Evolutionary conservation across 1,284 basidiomycete species (phyloP), one percentile per base, ranked within the genome.

Genomic region (Tylopilus orsonianus): DNA sequence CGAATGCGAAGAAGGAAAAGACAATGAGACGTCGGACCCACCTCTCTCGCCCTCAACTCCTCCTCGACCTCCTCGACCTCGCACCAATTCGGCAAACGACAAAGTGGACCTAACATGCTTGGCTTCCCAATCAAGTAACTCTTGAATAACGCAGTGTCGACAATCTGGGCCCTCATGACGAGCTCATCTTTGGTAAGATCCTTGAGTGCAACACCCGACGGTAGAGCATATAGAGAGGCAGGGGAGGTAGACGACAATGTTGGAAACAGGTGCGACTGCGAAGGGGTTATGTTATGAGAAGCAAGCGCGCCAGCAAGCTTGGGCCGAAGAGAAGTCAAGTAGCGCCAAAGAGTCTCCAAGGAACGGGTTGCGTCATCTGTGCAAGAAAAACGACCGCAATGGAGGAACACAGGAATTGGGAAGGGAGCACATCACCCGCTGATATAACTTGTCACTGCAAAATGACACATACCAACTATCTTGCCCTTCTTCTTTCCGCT

Each of bases 71-170:
- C 93, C 2, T 85, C 84, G 0, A 98, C 93, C 62, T 98, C 93
- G 69, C 95, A 98, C 93, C 94, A 99, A 68, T 98, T 98, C 18
- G 91, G 83, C 33, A 96, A 76, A 32, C 97, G 80, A 68, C 96
- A 98, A 36, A 99, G 69, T 20, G 92, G 83, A 0, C 92, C 93
- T 5, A 99, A 74, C 50, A 99, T 72, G 8, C 80, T 83, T 0
- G 96, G 94, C 48, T 90, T 78, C 24, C 88, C 87, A 30, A 90
- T 76, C 18, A 99, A 72, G 66, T 97, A 98, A 8, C 88, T 87
- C 70, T 97, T 97, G 73, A 99, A 95, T 55, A 99, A 71, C 8
- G 91, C 93, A 0, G 97, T 99, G 64, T 99, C 94, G 18, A 98
- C 90, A 18, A 97, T 84, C 69, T 97, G 94, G 1, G 94, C 95